Percentiles rank a stretch among this genome's conserved stretches.
phyloP scores from a whole-genome alignment of 2,329 filamentous ascomycete species.

The Alternaria ventricosa region DNA sequence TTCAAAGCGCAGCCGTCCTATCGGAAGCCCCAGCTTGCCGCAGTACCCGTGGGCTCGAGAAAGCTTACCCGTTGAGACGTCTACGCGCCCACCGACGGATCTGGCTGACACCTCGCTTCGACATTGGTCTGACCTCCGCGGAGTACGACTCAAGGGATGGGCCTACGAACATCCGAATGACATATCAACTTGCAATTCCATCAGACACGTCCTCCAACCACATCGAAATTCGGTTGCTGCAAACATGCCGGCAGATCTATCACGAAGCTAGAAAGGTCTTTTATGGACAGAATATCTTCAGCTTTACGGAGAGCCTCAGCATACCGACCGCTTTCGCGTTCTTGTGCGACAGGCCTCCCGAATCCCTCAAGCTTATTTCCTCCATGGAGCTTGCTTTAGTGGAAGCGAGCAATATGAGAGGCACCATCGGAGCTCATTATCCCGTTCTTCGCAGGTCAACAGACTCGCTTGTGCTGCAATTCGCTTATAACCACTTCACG shows the following conservation, averaged over 20 bases:
- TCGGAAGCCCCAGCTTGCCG: constrained; percentile 5
- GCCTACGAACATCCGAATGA: constrained; percentile 24
- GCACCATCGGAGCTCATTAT: constrained; percentile 18
- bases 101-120: constrained; percentile 25
- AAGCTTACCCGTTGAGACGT: constrained; percentile 14
- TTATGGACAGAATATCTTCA: constrained; percentile 32
- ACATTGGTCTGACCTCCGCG: constrained; percentile 17
- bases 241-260: constrained; percentile 29
- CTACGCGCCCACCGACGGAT: constrained; percentile 15
- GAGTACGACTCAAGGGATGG: constrained; percentile 4
- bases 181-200: constrained; percentile 23
- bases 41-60: constrained; percentile 2
- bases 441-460: constrained; percentile 22
- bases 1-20: constrained; percentile 19
- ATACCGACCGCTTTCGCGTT: constrained; percentile 34
- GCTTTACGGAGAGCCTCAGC: constrained; percentile 25
- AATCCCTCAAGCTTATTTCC: constrained; percentile 17
- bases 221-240: constrained; percentile 19
- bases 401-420: constrained; percentile 28
- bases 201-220: neutral
- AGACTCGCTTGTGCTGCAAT: constrained; percentile 23
- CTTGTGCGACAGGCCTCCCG: constrained; percentile 25
- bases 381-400: constrained; percentile 25
- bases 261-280: constrained; percentile 29
- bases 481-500: constrained; percentile 28